Evolutionary conservation across 2,329 filamentous ascomycete species (phyloP).

Genomic region (Phialophora tarda): DNA sequence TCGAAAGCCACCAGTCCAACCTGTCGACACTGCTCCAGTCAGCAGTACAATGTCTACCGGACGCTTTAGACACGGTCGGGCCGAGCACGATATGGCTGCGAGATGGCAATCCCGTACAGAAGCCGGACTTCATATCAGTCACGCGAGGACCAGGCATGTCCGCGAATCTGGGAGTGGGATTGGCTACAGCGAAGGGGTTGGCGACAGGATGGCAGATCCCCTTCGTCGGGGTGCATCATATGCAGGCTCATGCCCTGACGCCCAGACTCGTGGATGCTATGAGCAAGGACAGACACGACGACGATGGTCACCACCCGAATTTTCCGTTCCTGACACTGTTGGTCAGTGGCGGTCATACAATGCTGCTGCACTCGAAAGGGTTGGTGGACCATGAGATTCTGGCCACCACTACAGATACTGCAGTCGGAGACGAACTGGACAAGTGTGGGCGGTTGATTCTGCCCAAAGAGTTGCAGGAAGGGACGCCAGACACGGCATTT

Average conservation of each 20-base stretch:
- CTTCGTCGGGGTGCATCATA: constrained; percentile 87
- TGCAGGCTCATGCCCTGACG: constrained; percentile 95
- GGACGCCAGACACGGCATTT: constrained; percentile 73
- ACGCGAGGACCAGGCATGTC: constrained; percentile 91
- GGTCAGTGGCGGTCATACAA: constrained; percentile 89
- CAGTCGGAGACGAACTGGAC: constrained; percentile 89
- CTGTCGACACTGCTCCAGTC: constrained; percentile 71
- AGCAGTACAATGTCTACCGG: constrained; percentile 64
- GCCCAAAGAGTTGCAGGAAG: constrained; percentile 63
- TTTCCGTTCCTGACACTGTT: constrained; percentile 91
- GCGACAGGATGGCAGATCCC: constrained; percentile 82
- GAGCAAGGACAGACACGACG: constrained; percentile 40
- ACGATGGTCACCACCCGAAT: constrained; percentile 48
- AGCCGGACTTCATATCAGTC: constrained; percentile 83
- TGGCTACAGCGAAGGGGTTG: constrained; percentile 86
- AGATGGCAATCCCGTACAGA: constrained; percentile 47
- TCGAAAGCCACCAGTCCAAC: constrained; percentile 74
- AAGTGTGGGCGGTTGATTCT: constrained; percentile 80
- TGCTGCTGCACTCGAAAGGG: constrained; percentile 75
- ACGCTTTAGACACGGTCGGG: constrained; percentile 32
- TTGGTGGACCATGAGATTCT: constrained; percentile 74
- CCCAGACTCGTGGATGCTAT: constrained; percentile 75
- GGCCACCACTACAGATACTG: constrained; percentile 75
- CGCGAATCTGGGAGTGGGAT: constrained; percentile 74
- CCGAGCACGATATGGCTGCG: constrained; percentile 23